These are phyloP conservation scores for Pulicaria dysenterica DNA, from an alignment of 129 eudicot species.

Conservation along the genomic window DNA sequence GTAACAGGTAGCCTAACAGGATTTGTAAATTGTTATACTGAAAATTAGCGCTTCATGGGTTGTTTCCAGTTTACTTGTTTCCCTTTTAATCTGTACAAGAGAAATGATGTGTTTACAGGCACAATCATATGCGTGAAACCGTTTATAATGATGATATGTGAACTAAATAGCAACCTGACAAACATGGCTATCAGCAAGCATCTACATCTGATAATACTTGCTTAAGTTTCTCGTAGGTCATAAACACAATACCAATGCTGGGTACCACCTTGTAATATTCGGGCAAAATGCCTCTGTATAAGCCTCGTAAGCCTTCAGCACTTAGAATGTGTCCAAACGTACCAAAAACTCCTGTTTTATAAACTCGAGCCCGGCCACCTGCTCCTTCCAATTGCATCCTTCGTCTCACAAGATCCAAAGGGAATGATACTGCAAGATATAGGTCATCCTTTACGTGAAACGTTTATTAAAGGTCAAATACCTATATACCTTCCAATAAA, in stretches of 20 bases:
- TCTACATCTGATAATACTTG: constrained; percentile 63
- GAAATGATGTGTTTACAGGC: constrained; percentile 27
- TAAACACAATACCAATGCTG: constrained; percentile 76
- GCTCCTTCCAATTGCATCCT: constrained; percentile 97
- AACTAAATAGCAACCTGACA: background rate
- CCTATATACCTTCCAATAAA: constrained; percentile 6
- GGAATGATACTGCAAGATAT: constrained; percentile 68
- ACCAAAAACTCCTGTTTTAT: constrained; percentile 69
- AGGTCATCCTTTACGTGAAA: constrained; percentile 7
- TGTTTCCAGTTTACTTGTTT: constrained; percentile 25
- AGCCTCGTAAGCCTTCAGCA: constrained; percentile 81
- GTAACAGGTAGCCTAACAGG: background rate
- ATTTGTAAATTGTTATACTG: constrained; percentile 15
- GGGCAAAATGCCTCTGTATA: constrained; percentile 90
- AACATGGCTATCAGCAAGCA: constrained; percentile 24
- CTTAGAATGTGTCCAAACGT: constrained; percentile 60
- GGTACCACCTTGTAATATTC: constrained; percentile 98
- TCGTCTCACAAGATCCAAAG: constrained; percentile 92
- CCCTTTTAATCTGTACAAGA: constrained; percentile 41
- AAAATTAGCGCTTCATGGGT: constrained; percentile 22
- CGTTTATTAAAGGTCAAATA: background rate
- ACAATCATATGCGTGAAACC: background rate
- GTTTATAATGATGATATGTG: background rate
- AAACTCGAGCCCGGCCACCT: constrained; percentile 80
- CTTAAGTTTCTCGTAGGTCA: constrained; percentile 87